phyloP scores from a whole-genome alignment of 306 rosid genomes.

The Alnus glutinosa region DNA sequence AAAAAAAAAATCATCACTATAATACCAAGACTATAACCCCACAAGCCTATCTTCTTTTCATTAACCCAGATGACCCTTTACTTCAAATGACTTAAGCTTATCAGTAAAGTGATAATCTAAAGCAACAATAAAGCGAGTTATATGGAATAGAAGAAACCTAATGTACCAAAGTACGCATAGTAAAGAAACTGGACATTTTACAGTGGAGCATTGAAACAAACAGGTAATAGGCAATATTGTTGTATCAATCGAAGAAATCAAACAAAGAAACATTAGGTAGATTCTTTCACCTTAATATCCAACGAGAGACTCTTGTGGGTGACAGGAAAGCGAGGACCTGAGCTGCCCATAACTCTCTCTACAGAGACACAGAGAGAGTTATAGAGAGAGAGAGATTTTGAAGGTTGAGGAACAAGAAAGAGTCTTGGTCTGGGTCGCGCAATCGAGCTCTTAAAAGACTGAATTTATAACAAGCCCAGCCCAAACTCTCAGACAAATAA shows the following conservation, averaged over 20 bases:
- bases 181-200: not conserved
- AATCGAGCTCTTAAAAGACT: not conserved
- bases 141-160: not conserved
- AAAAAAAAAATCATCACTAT: not conserved
- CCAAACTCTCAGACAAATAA: not conserved
- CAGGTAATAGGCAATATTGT: constrained; percentile 27
- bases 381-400: not conserved
- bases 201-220: constrained; percentile 18
- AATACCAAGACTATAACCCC: not conserved
- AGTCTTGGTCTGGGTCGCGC: too few relatives aligned
- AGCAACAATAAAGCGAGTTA: not conserved
- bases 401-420: not conserved
- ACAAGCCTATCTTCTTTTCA: not conserved
- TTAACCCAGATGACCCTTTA: not conserved
- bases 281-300: constrained; percentile 53
- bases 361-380: not conserved
- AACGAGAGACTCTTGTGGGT: constrained; percentile 45
- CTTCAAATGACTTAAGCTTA: constrained; percentile 11
- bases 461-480: not conserved
- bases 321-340: constrained; percentile 52
- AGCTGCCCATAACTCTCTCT: constrained; percentile 32
- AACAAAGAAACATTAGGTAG: not conserved
- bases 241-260: not conserved
- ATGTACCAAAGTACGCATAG: not conserved
- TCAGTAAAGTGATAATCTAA: not conserved